These are phyloP conservation scores for Phytopythium sindhum DNA, from an alignment of 352 stramenopile species.

Conservation along the genomic window DNA sequence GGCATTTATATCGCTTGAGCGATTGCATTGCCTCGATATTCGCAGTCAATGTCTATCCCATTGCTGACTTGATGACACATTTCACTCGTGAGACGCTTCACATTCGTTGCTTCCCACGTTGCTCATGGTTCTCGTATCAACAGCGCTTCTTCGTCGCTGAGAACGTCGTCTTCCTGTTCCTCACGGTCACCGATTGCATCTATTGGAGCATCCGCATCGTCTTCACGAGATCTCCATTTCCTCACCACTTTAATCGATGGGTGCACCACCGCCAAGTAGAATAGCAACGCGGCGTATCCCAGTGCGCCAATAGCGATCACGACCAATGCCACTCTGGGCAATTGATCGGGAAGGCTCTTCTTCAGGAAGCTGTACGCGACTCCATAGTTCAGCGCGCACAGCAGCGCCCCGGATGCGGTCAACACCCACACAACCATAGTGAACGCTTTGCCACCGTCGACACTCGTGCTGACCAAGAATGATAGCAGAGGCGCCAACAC, in stretches of 20 bases:
- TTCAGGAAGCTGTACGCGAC: conserved; percentile 54
- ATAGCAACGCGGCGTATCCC: conserved; percentile 39
- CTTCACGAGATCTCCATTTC: neutral
- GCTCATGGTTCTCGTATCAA: neutral
- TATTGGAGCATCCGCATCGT: neutral
- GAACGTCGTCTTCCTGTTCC: conserved; percentile 4
- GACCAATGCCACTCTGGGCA: conserved; percentile 18
- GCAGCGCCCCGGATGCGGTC: conserved; percentile 33
- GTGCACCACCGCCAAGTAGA: conserved; percentile 61
- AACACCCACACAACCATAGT: conserved; percentile 37
- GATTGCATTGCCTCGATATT: neutral
- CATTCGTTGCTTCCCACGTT: neutral
- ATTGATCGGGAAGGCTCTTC: conserved; percentile 23
- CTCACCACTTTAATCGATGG: conserved; percentile 18
- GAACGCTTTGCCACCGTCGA: conserved; percentile 68
- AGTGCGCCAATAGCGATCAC: conserved; percentile 15
- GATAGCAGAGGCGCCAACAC: conserved; percentile 77
- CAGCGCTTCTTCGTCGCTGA: conserved; percentile 13
- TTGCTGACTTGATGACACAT: neutral
- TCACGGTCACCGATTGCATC: neutral
- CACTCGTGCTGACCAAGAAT: conserved; percentile 50
- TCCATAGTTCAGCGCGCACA: conserved; percentile 63
- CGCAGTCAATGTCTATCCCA: neutral
- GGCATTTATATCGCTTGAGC: neutral
- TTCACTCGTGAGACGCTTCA: neutral